These are phyloP conservation scores for Inga laurina DNA, from an alignment of 306 rosid species.

Conservation along the genomic window DNA sequence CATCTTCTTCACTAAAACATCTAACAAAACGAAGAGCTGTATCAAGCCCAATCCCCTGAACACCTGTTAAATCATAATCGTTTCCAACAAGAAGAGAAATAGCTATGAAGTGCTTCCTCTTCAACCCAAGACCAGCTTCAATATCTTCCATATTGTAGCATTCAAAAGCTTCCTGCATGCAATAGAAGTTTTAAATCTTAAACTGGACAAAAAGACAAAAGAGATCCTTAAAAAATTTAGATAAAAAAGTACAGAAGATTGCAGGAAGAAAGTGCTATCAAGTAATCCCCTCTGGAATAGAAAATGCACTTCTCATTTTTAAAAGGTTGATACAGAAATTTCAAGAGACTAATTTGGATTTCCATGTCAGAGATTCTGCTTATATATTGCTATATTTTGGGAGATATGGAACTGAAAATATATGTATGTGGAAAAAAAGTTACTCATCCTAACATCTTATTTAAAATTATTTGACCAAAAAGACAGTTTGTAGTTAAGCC, in stretches of 20 bases:
- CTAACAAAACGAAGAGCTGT: conserved; percentile 77
- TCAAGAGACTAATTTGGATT: not conserved
- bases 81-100: conserved; percentile 88
- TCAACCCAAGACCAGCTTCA: conserved; percentile 87
- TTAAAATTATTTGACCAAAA: not conserved
- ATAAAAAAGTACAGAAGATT: not conserved
- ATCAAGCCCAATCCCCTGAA: conserved; percentile 84
- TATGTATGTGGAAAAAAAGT: not conserved
- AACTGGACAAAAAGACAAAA: conserved; percentile 17
- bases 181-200: conserved; percentile 39
- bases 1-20: conserved; percentile 69
- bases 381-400: not conserved
- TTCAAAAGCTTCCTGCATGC: conserved; percentile 86
- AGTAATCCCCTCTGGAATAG: not conserved
- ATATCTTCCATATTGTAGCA: conserved; percentile 86
- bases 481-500: not conserved
- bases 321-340: not conserved
- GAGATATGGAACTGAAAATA: not conserved
- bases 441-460: not conserved
- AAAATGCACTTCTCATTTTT: not conserved
- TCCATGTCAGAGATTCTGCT: conserved; percentile 10
- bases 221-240: not conserved
- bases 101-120: conserved; percentile 84
- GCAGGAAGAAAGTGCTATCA: not conserved
- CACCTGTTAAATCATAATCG: conserved; percentile 80